Evolutionary conservation across 352 stramenopile genomes (phyloP).

Genomic region (Phytophthora constricta): DNA sequence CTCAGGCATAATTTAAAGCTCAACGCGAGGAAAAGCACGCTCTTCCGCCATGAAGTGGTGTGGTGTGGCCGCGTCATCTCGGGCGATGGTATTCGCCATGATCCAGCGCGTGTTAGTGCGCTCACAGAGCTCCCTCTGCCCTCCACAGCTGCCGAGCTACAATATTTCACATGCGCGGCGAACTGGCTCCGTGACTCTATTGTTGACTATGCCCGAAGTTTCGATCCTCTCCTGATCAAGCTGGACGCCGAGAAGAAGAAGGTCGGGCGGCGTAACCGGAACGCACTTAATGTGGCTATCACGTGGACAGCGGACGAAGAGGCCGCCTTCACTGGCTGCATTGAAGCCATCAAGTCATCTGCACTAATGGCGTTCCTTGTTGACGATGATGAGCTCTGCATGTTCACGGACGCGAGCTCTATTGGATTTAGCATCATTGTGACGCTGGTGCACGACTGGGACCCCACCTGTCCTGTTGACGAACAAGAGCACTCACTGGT

Average conservation of each 20-base stretch:
- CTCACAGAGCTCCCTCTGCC: constrained; percentile 17
- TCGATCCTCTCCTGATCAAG: constrained; percentile 12
- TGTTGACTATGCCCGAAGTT: constrained; percentile 19
- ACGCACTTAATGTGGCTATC: constrained; percentile 14
- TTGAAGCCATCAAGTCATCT: constrained; percentile 3
- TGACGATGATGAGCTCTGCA: not conserved
- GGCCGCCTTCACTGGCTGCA: not conserved
- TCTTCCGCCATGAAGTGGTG: constrained; percentile 15
- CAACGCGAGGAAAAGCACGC: constrained; percentile 20
- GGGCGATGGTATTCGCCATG: constrained; percentile 14
- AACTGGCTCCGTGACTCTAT: constrained; percentile 32
- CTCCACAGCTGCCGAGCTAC: constrained; percentile 13
- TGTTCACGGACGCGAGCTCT: constrained; percentile 8
- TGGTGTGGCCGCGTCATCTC: constrained; percentile 33
- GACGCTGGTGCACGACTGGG: not conserved
- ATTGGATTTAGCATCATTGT: constrained; percentile 4
- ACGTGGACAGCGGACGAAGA: not conserved
- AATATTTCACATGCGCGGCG: constrained; percentile 22
- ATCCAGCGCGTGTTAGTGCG: constrained; percentile 5
- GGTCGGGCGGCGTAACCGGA: constrained; percentile 6
- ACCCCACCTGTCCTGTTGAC: not conserved
- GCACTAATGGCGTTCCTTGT: constrained; percentile 10
- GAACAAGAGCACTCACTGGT: constrained; percentile 19
- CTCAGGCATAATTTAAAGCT: constrained; percentile 24
- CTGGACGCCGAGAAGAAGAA: constrained; percentile 12